Evolutionary conservation across 768 basidiomycete genomes (phyloP), one percentile per base, ranked within the genome.

Genomic region (Boletus sensibilis): DNA sequence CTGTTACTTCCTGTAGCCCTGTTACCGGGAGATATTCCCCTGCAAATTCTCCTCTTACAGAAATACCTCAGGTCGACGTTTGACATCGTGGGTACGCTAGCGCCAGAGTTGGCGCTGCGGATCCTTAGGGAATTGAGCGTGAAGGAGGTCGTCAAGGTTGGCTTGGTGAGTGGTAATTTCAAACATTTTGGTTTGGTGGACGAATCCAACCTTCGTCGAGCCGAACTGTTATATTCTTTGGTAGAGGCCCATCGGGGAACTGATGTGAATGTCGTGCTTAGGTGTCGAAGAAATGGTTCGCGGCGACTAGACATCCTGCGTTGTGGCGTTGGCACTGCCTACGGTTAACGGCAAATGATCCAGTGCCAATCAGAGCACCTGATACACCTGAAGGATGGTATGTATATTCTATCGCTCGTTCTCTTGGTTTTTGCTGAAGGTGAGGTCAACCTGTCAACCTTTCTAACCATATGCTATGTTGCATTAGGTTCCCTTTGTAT

Each of bases 51-150:
- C 1, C 82, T 92, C 3, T 81, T 96, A 18, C 84, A 94, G 70
- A 92, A 92, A 70, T 94, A 96, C 62, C 81, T 82, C 35, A 84
- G 80, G 62, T 88, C 88, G 13, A 88, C 90, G 7, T 90, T 90
- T 64, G 94, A 96, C 66, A 79, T 96, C 47, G 75, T 95, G 31
- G 87, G 88, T 8, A 79, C 80, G 43, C 77, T 95, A 18, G 78
- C 87, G 0, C 85, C 85, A 0, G 79, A 86, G 20, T 71, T 94
- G 1, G 81, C 84, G 0, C 77, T 87, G 59, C 79, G 80, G 43
- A 78, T 94, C 39, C 75, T 95, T 27, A 80, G 79, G 62, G 73
- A 76, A 43, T 72, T 87, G 45, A 76, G 75, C 21, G 80, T 92
- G 12, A 73, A 73, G 57, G 85, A 92, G 58, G 75, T 92, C 8